Evolutionary conservation across 2,329 filamentous ascomycete species (phyloP).

Genomic region (Chaetomium strumarium): DNA sequence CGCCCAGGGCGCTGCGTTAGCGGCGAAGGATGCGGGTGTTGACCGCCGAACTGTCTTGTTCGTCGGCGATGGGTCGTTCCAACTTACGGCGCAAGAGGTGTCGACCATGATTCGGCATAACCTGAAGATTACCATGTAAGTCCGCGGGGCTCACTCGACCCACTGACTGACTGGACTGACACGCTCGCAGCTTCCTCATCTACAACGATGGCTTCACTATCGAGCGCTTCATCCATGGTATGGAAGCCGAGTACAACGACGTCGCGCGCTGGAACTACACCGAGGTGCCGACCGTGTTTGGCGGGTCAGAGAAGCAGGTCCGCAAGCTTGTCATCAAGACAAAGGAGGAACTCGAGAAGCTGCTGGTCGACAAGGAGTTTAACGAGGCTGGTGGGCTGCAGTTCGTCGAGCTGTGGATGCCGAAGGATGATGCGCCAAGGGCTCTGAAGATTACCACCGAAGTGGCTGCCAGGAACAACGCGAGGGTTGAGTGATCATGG

Average conservation of each 20-base stretch:
- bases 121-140: conserved; percentile 68
- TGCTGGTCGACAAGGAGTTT: conserved; percentile 62
- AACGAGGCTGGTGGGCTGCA: conserved; percentile 50
- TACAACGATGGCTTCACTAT: conserved; percentile 89
- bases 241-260: conserved; percentile 75
- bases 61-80: conserved; percentile 83
- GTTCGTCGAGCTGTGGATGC: conserved; percentile 79
- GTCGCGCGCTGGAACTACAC: conserved; percentile 70
- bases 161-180: neutral
- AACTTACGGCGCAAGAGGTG: conserved; percentile 78
- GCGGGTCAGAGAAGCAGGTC: conserved; percentile 49
- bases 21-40: conserved; percentile 57
- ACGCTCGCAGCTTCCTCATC: conserved; percentile 59
- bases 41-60: conserved; percentile 70
- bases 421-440: conserved; percentile 68
- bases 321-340: conserved; percentile 64
- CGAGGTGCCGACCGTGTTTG: conserved; percentile 62
- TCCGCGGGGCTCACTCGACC: neutral
- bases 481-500: conserved; percentile 30
- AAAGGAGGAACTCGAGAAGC: conserved; percentile 58
- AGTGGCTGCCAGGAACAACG: conserved; percentile 64
- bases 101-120: conserved; percentile 74
- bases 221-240: conserved; percentile 81
- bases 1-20: conserved; percentile 63
- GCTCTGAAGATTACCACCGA: conserved; percentile 65